phyloP scores from a whole-genome alignment of 495 filamentous ascomycete genomes.

The Entonaema liquescens region DNA sequence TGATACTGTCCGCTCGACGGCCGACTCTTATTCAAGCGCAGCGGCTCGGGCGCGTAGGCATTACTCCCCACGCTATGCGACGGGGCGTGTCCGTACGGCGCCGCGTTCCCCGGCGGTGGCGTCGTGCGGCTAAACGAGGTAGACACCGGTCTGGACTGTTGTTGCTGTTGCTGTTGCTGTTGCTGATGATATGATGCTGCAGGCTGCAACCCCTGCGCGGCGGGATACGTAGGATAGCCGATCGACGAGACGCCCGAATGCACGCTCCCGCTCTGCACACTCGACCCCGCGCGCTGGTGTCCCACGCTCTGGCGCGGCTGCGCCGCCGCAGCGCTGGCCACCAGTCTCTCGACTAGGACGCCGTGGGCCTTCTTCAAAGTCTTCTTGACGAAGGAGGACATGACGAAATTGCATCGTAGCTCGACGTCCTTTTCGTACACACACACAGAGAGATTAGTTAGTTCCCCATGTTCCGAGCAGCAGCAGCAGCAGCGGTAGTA shows the following conservation, averaged over 20 bases:
- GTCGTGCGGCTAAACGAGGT: constrained; percentile 2
- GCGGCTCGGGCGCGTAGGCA: constrained; percentile 25
- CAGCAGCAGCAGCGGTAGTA: no score
- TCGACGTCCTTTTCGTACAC: constrained; percentile 70
- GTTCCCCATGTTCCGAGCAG: no score
- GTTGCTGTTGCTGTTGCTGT: constrained; percentile 1
- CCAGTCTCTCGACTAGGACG: constrained; percentile 69
- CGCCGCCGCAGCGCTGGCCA: constrained; percentile 40
- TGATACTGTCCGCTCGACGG: background rate
- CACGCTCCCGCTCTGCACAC: constrained; percentile 15
- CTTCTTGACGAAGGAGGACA: constrained; percentile 76
- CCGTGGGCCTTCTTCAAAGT: constrained; percentile 76
- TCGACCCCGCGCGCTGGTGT: constrained; percentile 21
- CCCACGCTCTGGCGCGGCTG: background rate
- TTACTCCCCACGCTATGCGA: background rate
- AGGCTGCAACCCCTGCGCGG: background rate
- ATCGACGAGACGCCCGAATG: constrained; percentile 10
- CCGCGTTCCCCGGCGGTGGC: background rate
- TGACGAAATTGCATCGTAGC: constrained; percentile 76
- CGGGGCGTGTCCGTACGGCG: background rate
- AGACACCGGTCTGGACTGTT: background rate
- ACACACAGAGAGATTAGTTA: no score
- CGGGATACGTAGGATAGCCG: constrained; percentile 1
- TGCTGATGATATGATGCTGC: constrained; percentile 2
- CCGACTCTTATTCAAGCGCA: constrained; percentile 21